Percentiles rank a stretch among this genome's conserved stretches.
Evolutionary conservation across 2,329 filamentous ascomycete genomes (phyloP).

Genomic region (Aspergillus candidus): DNA sequence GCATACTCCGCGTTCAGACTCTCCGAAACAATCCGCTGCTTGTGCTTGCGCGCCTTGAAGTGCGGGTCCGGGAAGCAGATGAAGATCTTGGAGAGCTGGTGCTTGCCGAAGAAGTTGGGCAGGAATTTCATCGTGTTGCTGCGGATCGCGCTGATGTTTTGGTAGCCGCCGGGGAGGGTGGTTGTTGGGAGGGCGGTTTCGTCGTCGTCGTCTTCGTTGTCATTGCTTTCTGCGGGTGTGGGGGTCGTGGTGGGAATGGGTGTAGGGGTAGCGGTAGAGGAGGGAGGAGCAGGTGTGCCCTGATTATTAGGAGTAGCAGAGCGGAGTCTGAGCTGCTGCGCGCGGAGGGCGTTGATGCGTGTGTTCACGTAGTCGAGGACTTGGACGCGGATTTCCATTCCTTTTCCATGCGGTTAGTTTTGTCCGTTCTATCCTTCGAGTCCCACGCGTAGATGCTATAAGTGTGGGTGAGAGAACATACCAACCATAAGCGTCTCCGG

Average conservation of each 20-base stretch:
- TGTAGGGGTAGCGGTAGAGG: conserved; percentile 1
- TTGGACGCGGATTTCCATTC: conserved; percentile 85
- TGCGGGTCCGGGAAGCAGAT: conserved; percentile 98
- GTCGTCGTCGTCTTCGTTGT: neutral
- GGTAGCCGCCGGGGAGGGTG: conserved; percentile 50
- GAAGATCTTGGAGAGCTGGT: conserved; percentile 83
- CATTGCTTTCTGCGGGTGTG: neutral
- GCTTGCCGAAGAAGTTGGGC: conserved; percentile 87
- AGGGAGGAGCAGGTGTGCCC: neutral
- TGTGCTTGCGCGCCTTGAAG: conserved; percentile 96
- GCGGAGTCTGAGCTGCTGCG: conserved; percentile 30
- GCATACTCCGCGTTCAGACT: conserved; percentile 92
- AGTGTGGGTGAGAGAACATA: conserved; percentile 34
- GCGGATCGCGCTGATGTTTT: conserved; percentile 83
- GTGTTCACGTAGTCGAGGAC: conserved; percentile 89
- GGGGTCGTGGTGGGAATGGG: conserved; percentile 1
- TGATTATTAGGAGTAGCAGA: neutral
- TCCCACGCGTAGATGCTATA: too few relatives aligned
- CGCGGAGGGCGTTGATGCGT: conserved; percentile 72
- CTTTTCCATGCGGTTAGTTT: conserved; percentile 26
- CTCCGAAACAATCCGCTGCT: conserved; percentile 85
- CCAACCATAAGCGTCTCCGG: conserved; percentile 79
- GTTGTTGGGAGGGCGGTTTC: conserved; percentile 6
- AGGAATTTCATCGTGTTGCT: conserved; percentile 99
- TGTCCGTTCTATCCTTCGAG: too few relatives aligned